Base-by-base conservation (phyloP, 2,329 filamentous ascomycete species). In the Neonectria coccinea region DNA sequence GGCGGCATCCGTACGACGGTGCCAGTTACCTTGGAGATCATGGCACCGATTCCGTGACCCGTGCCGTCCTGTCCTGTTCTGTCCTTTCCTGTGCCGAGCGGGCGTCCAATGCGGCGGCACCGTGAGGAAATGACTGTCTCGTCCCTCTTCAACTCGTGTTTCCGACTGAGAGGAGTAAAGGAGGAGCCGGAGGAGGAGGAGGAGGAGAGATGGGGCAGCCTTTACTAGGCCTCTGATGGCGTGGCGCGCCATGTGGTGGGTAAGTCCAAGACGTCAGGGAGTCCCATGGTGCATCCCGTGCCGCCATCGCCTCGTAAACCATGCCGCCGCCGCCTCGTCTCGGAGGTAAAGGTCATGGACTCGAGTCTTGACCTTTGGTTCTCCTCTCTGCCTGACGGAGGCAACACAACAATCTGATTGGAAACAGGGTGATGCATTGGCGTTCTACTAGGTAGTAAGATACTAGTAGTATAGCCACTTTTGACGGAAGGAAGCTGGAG, bases 281-380 rank as follows among this genome's bases (percentile, higher is more conserved):
- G 65, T 36, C 60, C 64, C 51, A 55, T 50, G 56, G 45, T 64
- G 44, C 59, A 70, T 70, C 62, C 61, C 59, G 61, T 70, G 66
- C 62, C 57, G 59, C 56, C 50, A 53, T 65, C 59, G 63, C 69
- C 70, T 72, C 70, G 67, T 73, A 72, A 71, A 71, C 64, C 65
- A 68, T 73, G 63, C 57, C 65, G 64, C 67, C 67, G 68, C 67
- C 70, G 67, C 68, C 60, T 71, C 62, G 45, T 72, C 69, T 64
- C 61, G 67, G 71, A 72, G 67, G 66, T 68, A 55, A 63, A 59
- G 8, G 59, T 27, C 54, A 11, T 22, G 22, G 48, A 41, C 25
- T 31, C 14, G 12, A 20, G 18, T 44, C 50, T 48, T 47, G 45
- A 39, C 45, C 36, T 51, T 12, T 33, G 31, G 31, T 33, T 33